Conservation (phyloP, 177 flowering plant genomes). For the Vitis hybrid region DNA sequence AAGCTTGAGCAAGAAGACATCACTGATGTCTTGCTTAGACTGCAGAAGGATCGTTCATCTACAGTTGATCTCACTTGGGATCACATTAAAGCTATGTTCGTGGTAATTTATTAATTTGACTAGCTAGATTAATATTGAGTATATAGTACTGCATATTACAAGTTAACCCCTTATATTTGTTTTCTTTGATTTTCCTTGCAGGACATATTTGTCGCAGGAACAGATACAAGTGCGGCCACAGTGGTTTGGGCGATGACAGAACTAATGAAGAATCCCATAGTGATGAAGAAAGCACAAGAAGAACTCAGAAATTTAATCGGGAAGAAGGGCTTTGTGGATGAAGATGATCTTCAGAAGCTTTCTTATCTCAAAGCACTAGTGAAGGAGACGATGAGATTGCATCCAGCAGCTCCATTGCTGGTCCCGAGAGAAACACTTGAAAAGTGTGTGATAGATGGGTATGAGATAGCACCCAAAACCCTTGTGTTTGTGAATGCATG, state of each 20-base stretch:
- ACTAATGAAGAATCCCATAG: slow-evolving; percentile 17
- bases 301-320: slow-evolving; percentile 20
- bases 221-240: slow-evolving; percentile 28
- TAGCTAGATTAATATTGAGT: no score
- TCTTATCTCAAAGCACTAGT: slow-evolving; percentile 26
- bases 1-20: no score
- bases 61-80: no score
- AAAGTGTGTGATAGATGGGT: slow-evolving; percentile 16
- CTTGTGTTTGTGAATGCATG: slow-evolving; percentile 22
- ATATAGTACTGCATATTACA: no score
- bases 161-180: no score
- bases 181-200: slow-evolving; percentile 24
- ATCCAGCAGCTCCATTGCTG: slow-evolving; percentile 26
- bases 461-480: slow-evolving; percentile 22
- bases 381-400: slow-evolving; percentile 29
- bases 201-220: slow-evolving; percentile 33
- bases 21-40: no score
- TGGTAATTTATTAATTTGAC: no score
- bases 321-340: slow-evolving; percentile 14
- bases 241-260: slow-evolving; percentile 31
- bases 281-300: slow-evolving; percentile 19
- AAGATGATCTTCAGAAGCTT: slow-evolving; percentile 20
- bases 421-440: slow-evolving; percentile 20
- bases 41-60: no score
- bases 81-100: no score